Base-by-base conservation (phyloP, 805 yeast genomes). In the Candida koratica region DNA sequence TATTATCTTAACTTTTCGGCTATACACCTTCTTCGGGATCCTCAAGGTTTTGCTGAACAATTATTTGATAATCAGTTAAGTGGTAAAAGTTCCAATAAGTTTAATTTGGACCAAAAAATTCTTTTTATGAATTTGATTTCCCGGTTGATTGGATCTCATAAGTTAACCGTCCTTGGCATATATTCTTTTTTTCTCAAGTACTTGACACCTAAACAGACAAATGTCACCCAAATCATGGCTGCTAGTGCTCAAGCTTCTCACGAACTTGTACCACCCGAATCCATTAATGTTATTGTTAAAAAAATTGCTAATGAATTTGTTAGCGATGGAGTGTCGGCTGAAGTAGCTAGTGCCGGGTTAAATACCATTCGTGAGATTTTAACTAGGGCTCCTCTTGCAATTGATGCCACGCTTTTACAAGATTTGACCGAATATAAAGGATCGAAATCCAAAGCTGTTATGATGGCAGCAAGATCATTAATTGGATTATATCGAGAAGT, bases 221-320 rank as follows among this genome's bases (percentile, higher is more conserved):
- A 90, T 49, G 99, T 93, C 28, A 93, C 99, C 0, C 95, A 87
- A 58, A 81, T 93, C 46, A 77, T 93, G 86, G 97, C 98, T 6
- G 95, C 97, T 4, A 73, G 85, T 32, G 99, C 98, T 0, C 98
- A 93, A 67, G 87, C 97, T 0, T 76, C 95, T 17, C 99, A 93
- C 56, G 97, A 93, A 53, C 69, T 93, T 52, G 96, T 93, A 6
- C 99, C 99, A 17, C 98, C 99, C 5, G 99, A 93, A 57, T 77
- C 80, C 11, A 75, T 93, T 42, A 67, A 73, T 29, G 81, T 81
- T 34, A 79, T 93, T 48, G 81, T 93, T 7, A 77, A 96, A 39
- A 93, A 90, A 55, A 79, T 93, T 46, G 97, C 98, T 1, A 95
- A 93, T 61, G 98, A 93, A 62, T 93, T 93, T 52, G 96, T 93